Percentiles rank a stretch among this genome's conserved stretches.
Evolutionary conservation across 768 basidiomycete species (phyloP).

Genomic region (Neoboletus brunneissimus): DNA sequence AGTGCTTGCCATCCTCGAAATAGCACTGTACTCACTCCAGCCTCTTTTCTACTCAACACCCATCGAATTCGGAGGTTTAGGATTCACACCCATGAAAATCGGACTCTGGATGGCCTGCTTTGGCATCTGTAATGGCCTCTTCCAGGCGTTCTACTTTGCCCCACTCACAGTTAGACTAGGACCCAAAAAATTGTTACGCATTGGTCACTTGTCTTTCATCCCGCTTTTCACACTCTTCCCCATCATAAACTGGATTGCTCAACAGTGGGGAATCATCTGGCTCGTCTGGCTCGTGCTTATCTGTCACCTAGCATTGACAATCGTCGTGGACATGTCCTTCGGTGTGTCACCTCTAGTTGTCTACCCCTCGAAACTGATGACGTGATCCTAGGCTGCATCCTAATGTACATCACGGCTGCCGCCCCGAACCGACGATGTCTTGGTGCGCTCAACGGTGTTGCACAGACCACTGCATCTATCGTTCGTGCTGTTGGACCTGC

Average conservation of each 20-base stretch:
- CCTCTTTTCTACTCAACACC: slow-evolving; percentile 41
- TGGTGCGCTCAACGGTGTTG: slow-evolving; percentile 64
- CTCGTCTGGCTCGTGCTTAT: slow-evolving; percentile 29
- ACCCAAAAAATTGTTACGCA: slow-evolving; percentile 29
- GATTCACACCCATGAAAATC: slow-evolving; percentile 35
- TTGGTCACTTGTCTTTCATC: slow-evolving; percentile 28
- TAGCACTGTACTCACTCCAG: slow-evolving; percentile 33
- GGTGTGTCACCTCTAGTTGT: slow-evolving; percentile 20
- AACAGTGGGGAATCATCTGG: slow-evolving; percentile 19
- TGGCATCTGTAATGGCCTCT: slow-evolving; percentile 32
- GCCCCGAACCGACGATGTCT: slow-evolving; percentile 64
- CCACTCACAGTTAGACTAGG: slow-evolving; percentile 31
- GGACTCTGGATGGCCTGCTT: slow-evolving; percentile 36
- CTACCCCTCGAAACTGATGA: slow-evolving; percentile 3
- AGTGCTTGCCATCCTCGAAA: slow-evolving; percentile 36
- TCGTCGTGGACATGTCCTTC: slow-evolving; percentile 33
- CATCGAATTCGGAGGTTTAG: slow-evolving; percentile 37
- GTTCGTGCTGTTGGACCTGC: slow-evolving; percentile 36
- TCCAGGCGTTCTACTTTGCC: slow-evolving; percentile 36
- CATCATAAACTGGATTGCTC: slow-evolving; percentile 27
- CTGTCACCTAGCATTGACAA: slow-evolving; percentile 22
- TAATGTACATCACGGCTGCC: slow-evolving; percentile 66
- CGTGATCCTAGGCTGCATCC: slow-evolving; percentile 50
- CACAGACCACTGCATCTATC: slow-evolving; percentile 30
- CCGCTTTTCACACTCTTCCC: slow-evolving; percentile 34